Percentiles rank a stretch among this genome's conserved stretches.
These are phyloP conservation scores for Tetradesmus obliquus DNA, from an alignment of 139 green algal species.

Conservation along the genomic window DNA sequence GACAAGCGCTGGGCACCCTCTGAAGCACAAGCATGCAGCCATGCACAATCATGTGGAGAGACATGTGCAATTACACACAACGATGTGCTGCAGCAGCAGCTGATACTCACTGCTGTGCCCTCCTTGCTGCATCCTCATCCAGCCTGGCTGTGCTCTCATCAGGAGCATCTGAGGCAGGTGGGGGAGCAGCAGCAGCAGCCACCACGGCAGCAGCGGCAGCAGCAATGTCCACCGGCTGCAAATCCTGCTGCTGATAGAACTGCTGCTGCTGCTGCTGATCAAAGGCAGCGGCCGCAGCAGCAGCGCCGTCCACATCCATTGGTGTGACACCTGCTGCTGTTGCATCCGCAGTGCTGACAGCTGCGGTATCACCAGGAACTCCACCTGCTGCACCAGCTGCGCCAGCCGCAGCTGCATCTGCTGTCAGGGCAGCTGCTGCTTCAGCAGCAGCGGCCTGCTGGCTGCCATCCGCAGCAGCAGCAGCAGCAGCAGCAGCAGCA, in stretches of 20 bases:
- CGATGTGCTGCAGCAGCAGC: not conserved
- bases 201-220: slow-evolving; percentile 1
- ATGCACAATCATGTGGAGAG: too few species aligned
- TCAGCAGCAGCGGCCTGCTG: not conserved
- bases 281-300: not conserved
- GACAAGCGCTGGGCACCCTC: too few species aligned
- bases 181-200: not conserved
- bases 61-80: not conserved
- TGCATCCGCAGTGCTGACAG: not conserved
- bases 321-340: not conserved
- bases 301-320: not conserved
- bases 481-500: slow-evolving; percentile 6
- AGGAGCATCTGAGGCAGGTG: not conserved
- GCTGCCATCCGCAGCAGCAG: not conserved
- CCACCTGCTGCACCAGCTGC: not conserved
- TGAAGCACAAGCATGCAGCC: too few species aligned
- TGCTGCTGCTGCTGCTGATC: not conserved
- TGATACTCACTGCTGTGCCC: slow-evolving; percentile 8
- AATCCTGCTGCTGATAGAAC: not conserved
- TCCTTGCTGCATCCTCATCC: slow-evolving; percentile 21
- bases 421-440: slow-evolving; percentile 3
- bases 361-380: not conserved
- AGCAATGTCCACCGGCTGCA: not conserved
- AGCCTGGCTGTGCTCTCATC: not conserved
- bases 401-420: not conserved